These are phyloP conservation scores for Artemisia argyi DNA, from an alignment of 129 eudicot genomes.

Conservation along the genomic window DNA sequence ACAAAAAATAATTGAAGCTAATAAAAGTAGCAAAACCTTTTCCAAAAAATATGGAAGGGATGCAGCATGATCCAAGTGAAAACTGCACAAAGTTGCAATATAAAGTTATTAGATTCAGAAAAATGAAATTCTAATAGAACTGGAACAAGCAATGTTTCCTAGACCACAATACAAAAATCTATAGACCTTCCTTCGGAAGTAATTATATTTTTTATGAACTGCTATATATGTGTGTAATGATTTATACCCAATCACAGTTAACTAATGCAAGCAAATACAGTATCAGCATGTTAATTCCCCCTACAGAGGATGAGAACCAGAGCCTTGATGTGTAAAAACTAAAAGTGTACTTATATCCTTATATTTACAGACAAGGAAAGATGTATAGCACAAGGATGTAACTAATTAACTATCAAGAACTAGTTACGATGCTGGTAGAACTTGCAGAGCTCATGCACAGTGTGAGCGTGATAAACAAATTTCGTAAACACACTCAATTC, in stretches of 20 bases:
- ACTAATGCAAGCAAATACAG: constrained; percentile 7
- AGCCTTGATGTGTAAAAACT: not conserved
- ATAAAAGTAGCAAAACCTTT: constrained; percentile 55
- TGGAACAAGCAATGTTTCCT: not conserved
- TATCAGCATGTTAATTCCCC: not conserved
- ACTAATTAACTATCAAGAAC: not conserved
- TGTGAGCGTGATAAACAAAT: no score
- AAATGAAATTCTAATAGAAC: constrained; percentile 1
- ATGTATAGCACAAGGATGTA: no score
- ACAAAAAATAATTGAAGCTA: constrained; percentile 5
- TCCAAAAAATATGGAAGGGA: constrained; percentile 97
- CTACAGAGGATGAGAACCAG: not conserved
- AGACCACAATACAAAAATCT: not conserved
- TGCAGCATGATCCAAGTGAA: constrained; percentile 99
- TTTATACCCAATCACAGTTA: not conserved
- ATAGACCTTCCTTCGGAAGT: not conserved
- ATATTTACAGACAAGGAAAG: no score
- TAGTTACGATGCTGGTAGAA: not conserved
- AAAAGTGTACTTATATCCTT: no score
- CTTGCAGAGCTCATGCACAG: no score
- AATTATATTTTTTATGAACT: constrained; percentile 2
- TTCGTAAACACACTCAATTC: not conserved
- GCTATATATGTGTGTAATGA: not conserved
- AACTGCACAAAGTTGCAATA: constrained; percentile 54
- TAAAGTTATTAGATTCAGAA: constrained; percentile 12